Conservation (phyloP, 108 stramenopile genomes). For the Nannochloropsis gaditana region DNA sequence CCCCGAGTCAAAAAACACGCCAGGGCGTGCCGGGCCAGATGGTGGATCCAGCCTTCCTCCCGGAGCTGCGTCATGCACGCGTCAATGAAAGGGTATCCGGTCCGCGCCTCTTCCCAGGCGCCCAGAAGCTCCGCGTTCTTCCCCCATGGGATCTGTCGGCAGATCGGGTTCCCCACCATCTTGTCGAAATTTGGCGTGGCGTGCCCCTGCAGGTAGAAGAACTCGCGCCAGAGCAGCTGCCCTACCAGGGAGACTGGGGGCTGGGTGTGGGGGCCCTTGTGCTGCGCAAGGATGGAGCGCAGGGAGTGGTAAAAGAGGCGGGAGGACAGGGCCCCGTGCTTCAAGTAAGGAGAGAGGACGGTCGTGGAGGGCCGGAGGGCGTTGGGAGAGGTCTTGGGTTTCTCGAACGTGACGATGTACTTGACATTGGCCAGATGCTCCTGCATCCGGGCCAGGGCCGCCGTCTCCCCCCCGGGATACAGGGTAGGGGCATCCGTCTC, state of each 20-base stretch:
- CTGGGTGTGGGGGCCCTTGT: slow-evolving; percentile 58
- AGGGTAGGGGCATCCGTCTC: slow-evolving; percentile 54
- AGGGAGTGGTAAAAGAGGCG: slow-evolving; percentile 55
- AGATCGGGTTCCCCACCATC: slow-evolving; percentile 70
- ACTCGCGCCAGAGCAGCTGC: slow-evolving; percentile 89
- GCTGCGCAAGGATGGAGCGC: slow-evolving; percentile 43
- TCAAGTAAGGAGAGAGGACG: slow-evolving; percentile 54
- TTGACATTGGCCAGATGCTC: background rate
- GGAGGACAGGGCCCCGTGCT: slow-evolving; percentile 53
- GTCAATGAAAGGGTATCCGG: slow-evolving; percentile 95
- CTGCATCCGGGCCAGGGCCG: slow-evolving; percentile 42
- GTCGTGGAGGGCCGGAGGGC: slow-evolving; percentile 59
- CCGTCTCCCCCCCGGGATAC: slow-evolving; percentile 56
- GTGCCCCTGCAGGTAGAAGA: slow-evolving; percentile 76
- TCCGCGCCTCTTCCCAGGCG: slow-evolving; percentile 79
- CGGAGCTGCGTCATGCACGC: slow-evolving; percentile 88
- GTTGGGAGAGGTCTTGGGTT: slow-evolving; percentile 85
- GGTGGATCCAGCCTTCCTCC: slow-evolving; percentile 90
- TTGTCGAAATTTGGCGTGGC: slow-evolving; percentile 59
- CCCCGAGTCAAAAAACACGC: slow-evolving; percentile 97
- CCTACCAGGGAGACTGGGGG: slow-evolving; percentile 90
- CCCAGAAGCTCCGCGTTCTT: slow-evolving; percentile 43
- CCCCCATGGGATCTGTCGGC: slow-evolving; percentile 65
- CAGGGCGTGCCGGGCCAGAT: slow-evolving; percentile 84
- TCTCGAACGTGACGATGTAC: slow-evolving; percentile 78